Conservation (phyloP, 352 stramenopile genomes). For the Phytophthora citrophthora region DNA sequence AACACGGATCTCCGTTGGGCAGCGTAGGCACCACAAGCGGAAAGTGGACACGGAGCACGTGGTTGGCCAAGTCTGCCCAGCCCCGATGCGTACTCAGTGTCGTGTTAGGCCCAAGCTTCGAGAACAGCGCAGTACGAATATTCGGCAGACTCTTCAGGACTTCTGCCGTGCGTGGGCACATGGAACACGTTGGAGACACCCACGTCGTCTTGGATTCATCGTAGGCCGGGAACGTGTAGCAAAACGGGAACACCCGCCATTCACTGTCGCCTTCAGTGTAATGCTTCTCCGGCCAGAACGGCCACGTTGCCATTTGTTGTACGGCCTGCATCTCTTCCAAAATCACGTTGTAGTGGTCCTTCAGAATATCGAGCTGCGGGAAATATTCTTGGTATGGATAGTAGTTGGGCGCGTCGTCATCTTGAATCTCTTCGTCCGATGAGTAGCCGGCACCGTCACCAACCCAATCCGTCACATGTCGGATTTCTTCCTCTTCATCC, state of each 20-base stretch:
- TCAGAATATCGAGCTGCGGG: constrained; percentile 78
- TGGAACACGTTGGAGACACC: constrained; percentile 72
- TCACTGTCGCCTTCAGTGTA: constrained; percentile 76
- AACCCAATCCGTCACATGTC: constrained; percentile 38
- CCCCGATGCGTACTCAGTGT: constrained; percentile 77
- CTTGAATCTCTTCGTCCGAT: constrained; percentile 69
- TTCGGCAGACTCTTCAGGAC: constrained; percentile 68
- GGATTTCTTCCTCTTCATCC: constrained; percentile 41
- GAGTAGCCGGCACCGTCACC: constrained; percentile 39
- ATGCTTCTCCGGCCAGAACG: constrained; percentile 88
- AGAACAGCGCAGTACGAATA: constrained; percentile 90
- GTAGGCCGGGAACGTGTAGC: constrained; percentile 91
- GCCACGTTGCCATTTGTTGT: constrained; percentile 65
- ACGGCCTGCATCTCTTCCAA: constrained; percentile 77
- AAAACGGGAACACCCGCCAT: constrained; percentile 90
- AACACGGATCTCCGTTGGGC: constrained; percentile 60
- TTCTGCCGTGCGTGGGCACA: constrained; percentile 84
- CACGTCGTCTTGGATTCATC: constrained; percentile 85
- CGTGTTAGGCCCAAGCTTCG: constrained; percentile 83
- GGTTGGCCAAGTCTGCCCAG: constrained; percentile 91
- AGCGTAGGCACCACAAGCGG: constrained; percentile 69
- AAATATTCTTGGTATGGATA: constrained; percentile 79
- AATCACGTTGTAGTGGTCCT: constrained; percentile 77
- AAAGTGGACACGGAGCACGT: constrained; percentile 88
- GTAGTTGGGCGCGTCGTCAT: constrained; percentile 77